Evolutionary conservation across 768 basidiomycete species (phyloP), one percentile per base, ranked within the genome.

Genomic region (Pleurotus ostreatus): DNA sequence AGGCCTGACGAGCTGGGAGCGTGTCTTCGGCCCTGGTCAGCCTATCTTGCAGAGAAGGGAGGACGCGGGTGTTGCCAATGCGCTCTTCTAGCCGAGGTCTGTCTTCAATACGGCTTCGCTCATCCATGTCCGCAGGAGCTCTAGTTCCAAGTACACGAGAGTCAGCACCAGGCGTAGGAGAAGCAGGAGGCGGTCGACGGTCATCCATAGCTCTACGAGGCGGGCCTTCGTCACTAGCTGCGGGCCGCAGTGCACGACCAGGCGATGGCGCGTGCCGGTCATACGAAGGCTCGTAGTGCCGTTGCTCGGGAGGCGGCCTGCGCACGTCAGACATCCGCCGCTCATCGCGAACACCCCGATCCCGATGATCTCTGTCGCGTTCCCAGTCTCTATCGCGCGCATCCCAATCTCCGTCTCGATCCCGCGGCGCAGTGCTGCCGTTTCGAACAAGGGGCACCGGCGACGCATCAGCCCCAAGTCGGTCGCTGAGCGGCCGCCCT

Each of bases 261-360:
- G 59, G 49, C 43, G 59, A 38, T 44, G 59, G 48, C 60, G 58
- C 63, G 58, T 63, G 67, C 8, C 48, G 62, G 58, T 58, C 60
- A 58, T 76, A 74, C n/a, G 71, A 69, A 5, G 77, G 70, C 16
- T 81, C 78, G 57, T 77, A 79, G 46, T 79, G 78, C 23, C 80
- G 74, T 49, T 73, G 71, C 48, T 80, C 79, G 49, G 75, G 72
- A 22, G 74, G 76, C 20, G 75, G 76, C 44, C 77, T 67, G 15
- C 76, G 74, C 18, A 65, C 63, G 59, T 74, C 62, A 61, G 72
- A 55, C 49, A 58, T 55, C 34, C 56, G 52, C 38, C 52, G 49
- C 43, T 62, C 60, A 34, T 69, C 64, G 26, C 65, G 67, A 52
- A 64, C 62, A 58, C 65, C 65, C 44, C 70, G 69, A 20, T 74